Percentiles rank a stretch among this genome's conserved stretches.
These are phyloP conservation scores for Prunus davidiana DNA, from an alignment of 306 rosid genomes.

Conservation along the genomic window DNA sequence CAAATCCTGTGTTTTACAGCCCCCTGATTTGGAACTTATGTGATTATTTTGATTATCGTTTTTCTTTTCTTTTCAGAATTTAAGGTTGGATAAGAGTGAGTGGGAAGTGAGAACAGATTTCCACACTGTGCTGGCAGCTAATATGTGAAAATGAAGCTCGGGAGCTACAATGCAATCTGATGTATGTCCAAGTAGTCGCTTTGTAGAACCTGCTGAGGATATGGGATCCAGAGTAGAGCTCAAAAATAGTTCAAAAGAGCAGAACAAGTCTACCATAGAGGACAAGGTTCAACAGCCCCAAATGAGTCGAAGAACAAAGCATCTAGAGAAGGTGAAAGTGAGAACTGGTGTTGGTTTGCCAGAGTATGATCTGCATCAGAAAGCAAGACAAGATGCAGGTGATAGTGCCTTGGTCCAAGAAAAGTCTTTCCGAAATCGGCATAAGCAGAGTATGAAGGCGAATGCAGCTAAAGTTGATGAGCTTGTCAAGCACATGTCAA, in stretches of 20 bases:
- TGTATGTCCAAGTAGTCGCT: constrained; percentile 24
- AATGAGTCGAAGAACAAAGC: constrained; percentile 28
- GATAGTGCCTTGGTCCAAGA: constrained; percentile 16
- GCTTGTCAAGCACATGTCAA: constrained; percentile 88
- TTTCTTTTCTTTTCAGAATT: constrained; percentile 8
- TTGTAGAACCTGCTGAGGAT: constrained; percentile 34
- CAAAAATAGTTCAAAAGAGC: constrained; percentile 41
- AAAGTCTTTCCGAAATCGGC: constrained; percentile 15
- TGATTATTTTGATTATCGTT: not conserved
- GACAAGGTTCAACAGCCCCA: constrained; percentile 31
- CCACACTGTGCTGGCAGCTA: constrained; percentile 15
- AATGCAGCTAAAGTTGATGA: constrained; percentile 54
- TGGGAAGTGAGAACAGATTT: not conserved
- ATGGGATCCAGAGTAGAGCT: constrained; percentile 52
- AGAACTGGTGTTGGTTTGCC: constrained; percentile 32
- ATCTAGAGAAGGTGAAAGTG: constrained; percentile 29
- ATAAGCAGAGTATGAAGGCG: constrained; percentile 34
- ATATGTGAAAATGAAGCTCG: constrained; percentile 23
- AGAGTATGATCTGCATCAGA: constrained; percentile 26
- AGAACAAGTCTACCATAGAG: constrained; percentile 39
- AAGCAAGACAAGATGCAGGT: constrained; percentile 26
- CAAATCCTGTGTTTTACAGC: not conserved
- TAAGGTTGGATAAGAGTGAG: not conserved
- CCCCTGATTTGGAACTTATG: not conserved
- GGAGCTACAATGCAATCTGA: constrained; percentile 30